Evolutionary conservation across 2,329 filamentous ascomycete genomes (phyloP), one percentile per base, ranked within the genome.

Genomic region (Catunica adiposa): DNA sequence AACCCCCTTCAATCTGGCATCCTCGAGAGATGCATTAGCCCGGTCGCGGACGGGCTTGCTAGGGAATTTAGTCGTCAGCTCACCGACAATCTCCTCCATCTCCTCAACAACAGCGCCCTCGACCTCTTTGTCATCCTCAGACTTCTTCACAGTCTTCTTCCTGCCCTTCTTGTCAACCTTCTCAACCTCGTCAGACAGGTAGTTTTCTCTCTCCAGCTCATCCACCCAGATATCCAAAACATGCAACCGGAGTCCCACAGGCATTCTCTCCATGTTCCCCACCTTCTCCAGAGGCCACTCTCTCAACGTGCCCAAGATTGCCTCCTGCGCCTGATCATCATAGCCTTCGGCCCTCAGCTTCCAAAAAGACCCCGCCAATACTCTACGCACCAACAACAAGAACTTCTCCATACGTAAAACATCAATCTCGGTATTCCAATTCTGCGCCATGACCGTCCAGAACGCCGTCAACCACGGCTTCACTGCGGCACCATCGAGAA

Each of bases 221-320:
- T 97, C 92, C 7, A 94, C 77, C 80, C 86, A 97, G 55, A 97
- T 77, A 70, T 98, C 92, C 60, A 94, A 68, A 14, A 89, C 78
- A 69, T 98, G 92, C 67, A 94, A 82, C 60, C 88, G 73, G 66
- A 98, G 66, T 0, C 92, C 92, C 62, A 92, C 85, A 0, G 90
- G 85, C 1, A 94, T 79, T 63, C 79, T 81, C 53, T 67, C 65
- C 62, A 81, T 57, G n/a, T 65, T 64, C 34, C 67, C 65, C 37
- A 66, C 65, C 34, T 60, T 59, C 34, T 70, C 67, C 20, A 71
- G 44, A 44, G 66, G 67, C 31, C 61, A 66, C 51, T 63, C 63
- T 3, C 53, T 53, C 42, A 70, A 58, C 1, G 68, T 61, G 3
- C 54, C 61, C 1, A 67, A 50, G 2, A 67, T 58, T 3, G 53